A percentile compares a stretch with the other conserved stretches of the same genome.
These are phyloP conservation scores for Sutorius australiensis DNA, from an alignment of 768 basidiomycete species.

Conservation along the genomic window DNA sequence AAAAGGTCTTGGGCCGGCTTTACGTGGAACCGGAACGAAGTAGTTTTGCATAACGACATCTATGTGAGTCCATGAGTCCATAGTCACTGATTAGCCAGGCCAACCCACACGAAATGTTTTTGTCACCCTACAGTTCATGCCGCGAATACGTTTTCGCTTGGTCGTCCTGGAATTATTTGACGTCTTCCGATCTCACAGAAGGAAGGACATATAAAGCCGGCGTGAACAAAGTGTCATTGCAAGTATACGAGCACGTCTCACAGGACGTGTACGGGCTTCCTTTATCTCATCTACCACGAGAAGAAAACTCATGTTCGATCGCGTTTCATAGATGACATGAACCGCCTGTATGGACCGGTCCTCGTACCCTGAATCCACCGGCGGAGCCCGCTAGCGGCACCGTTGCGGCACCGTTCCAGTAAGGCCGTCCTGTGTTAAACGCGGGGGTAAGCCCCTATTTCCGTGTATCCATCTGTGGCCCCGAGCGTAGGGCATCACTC, in stretches of 20 bases:
- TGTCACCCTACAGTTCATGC: slow-evolving; percentile 54
- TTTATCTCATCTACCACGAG: background rate
- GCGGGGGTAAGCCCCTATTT: slow-evolving; percentile 34
- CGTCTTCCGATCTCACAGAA: slow-evolving; percentile 39
- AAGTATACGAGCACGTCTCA: slow-evolving; percentile 17
- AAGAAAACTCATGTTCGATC: background rate
- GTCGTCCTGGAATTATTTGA: slow-evolving; percentile 82
- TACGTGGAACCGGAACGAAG: slow-evolving; percentile 66
- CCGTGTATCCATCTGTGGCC: background rate
- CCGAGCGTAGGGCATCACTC: background rate
- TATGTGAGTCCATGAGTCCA: slow-evolving; percentile 37
- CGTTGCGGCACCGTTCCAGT: slow-evolving; percentile 50
- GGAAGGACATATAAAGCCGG: slow-evolving; percentile 42
- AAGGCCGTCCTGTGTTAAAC: slow-evolving; percentile 69
- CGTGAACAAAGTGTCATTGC: slow-evolving; percentile 61
- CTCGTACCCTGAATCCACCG: slow-evolving; percentile 74
- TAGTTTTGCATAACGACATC: slow-evolving; percentile 61
- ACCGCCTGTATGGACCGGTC: slow-evolving; percentile 64
- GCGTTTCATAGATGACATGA: slow-evolving; percentile 59
- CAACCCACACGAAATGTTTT: too few species aligned
- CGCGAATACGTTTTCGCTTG: slow-evolving; percentile 54
- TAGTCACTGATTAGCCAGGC: too few species aligned
- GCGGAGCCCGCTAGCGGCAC: slow-evolving; percentile 44
- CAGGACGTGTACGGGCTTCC: slow-evolving; percentile 42
- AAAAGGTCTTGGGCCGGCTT: slow-evolving; percentile 57